Base-by-base conservation (phyloP, 768 basidiomycete genomes). In the Lactifluus subvellereus region DNA sequence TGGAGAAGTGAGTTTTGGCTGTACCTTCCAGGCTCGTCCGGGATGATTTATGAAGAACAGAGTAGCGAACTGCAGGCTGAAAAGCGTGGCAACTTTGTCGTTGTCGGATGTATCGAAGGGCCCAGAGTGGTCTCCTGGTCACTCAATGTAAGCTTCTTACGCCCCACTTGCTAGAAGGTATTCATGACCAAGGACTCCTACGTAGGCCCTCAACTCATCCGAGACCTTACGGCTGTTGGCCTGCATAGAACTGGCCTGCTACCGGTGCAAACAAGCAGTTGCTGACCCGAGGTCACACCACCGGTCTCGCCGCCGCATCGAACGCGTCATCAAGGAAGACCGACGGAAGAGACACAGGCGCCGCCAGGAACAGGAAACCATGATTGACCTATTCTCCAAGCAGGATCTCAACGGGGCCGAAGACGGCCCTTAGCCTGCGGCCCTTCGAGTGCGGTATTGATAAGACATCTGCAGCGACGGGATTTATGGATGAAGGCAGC, bases 11-110 rank as follows among this genome's bases (percentile, higher is more conserved):
- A 65, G 81, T 52, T 35, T 38, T 54, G 18, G 35, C 30, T 42
- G 11, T 33, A 33, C 47, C 49, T 55, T 35, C 54, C 13, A 43
- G n/a, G 16, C 33, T 20, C 60, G n/a, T 62, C 66, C 60, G 54
- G 62, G 62, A 65, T 66, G 62, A 43, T 55, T 65, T 45, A 62
- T 55, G 60, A 45, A 51, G 61, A 40, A 48, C 54, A 89, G 87
- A 71, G 77, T 27, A 83, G 83, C 61, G 86, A 91, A 71, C 74
- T 92, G 42, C 88, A 91, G 76, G 90, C 89, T 18, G 91, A 93
- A 74, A 89, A 89, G 74, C 82, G 91, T 66, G 91, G 91, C 57
- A 92, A 91, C 72, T 93, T 93, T 70, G 86, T 93, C 22, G 89
- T 93, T 32, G 82, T 93, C 58, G 86, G 88, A 48, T 88, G 87